Evolutionary conservation across 768 basidiomycete species (phyloP).

Genomic region (Hypholoma sublateritium): DNA sequence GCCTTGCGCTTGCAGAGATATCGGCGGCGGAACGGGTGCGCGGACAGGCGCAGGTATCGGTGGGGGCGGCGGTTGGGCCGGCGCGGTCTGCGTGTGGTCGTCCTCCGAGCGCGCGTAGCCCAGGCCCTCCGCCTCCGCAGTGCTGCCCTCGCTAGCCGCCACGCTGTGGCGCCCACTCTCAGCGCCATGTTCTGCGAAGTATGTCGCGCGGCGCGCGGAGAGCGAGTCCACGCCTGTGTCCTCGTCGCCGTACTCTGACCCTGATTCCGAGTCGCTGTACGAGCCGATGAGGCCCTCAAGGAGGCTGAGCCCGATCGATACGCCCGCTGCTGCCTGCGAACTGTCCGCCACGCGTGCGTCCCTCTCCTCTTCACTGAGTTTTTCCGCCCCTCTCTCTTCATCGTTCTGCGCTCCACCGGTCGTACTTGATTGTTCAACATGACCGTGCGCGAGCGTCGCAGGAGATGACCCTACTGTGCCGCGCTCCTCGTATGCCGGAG

Average conservation of each 20-base stretch:
- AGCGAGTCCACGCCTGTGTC: slow-evolving; percentile 30
- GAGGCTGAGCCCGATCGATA: slow-evolving; percentile 1
- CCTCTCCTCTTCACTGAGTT: not conserved
- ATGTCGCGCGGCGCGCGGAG: not conserved
- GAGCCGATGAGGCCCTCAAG: slow-evolving; percentile 22
- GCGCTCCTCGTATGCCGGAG: not conserved
- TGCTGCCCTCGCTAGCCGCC: slow-evolving; percentile 19
- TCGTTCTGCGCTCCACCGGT: not conserved
- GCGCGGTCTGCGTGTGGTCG: slow-evolving; percentile 6
- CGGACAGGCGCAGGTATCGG: not conserved
- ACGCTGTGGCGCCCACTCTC: slow-evolving; percentile 5
- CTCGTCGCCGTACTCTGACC: not conserved
- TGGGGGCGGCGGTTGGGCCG: not conserved
- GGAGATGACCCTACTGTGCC: not conserved
- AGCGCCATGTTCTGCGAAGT: not conserved
- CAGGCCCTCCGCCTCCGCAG: slow-evolving; percentile 24
- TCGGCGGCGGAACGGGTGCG: not conserved
- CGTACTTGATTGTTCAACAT: not conserved
- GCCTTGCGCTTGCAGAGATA: not conserved
- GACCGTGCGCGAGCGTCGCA: not conserved
- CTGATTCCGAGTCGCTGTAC: slow-evolving; percentile 13
- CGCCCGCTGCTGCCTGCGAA: not conserved
- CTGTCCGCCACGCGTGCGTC: not conserved
- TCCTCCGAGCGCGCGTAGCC: slow-evolving; percentile 23
- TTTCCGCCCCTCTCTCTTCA: not conserved